Percentiles rank a stretch among this genome's conserved stretches.
Conservation (phyloP, 257 asterid genomes). For the Jasminum sambac region DNA sequence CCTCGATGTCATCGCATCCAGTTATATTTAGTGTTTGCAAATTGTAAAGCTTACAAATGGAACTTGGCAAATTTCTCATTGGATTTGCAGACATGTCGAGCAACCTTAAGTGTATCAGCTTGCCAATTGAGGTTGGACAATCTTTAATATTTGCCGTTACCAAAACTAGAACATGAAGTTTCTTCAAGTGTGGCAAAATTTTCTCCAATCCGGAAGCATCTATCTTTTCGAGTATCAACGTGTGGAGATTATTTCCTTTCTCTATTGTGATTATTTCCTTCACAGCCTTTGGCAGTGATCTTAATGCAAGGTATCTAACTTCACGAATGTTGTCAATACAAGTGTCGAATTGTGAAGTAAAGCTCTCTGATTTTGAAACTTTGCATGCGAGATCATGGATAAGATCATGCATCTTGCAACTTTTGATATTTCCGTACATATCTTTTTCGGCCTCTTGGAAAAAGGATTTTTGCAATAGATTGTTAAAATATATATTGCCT, state of each 20-base stretch:
- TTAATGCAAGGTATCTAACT: not conserved
- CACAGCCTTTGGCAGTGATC: too few relatives aligned
- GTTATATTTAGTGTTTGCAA: conserved; percentile 20
- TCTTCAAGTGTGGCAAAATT: conserved; percentile 12
- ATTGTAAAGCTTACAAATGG: conserved; percentile 28
- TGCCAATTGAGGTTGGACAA: conserved; percentile 18
- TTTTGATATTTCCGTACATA: not conserved
- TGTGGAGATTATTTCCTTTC: conserved; percentile 18
- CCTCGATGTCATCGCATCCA: not conserved
- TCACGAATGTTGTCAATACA: too few relatives aligned
- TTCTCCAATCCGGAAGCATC: too few relatives aligned
- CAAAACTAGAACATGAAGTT: conserved; percentile 18
- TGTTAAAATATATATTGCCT: conserved; percentile 17
- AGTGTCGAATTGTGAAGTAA: not conserved
- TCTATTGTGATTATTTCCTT: not conserved
- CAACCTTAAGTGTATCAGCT: conserved; percentile 31
- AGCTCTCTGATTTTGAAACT: conserved; percentile 5
- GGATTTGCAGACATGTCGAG: conserved; percentile 11
- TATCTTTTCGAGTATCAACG: conserved; percentile 8
- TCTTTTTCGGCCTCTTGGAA: conserved; percentile 30
- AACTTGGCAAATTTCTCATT: conserved; percentile 17
- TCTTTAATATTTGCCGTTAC: not conserved
- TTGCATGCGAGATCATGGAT: conserved; percentile 34
- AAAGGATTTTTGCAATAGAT: conserved; percentile 31
- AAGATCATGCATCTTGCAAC: conserved; percentile 33